phyloP scores from a whole-genome alignment of 108 stramenopile species.

The Nannochloropsis oceanica region DNA sequence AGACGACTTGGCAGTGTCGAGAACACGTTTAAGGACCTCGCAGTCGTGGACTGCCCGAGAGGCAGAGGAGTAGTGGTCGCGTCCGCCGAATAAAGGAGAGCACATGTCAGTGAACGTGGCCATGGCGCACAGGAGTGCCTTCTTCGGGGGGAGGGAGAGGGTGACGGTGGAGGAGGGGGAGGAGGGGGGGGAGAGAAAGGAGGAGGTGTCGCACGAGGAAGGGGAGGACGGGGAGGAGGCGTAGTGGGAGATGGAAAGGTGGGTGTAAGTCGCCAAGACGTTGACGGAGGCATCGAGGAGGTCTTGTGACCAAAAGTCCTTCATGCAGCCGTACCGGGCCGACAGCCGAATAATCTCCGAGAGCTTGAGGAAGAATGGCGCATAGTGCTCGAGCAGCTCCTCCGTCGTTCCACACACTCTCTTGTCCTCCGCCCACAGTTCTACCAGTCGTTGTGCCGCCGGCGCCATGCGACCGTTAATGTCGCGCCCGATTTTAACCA shows the following conservation, averaged over 20 bases:
- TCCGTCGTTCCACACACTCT: background rate
- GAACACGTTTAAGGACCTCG: background rate
- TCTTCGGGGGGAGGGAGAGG: background rate
- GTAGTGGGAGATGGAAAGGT: background rate
- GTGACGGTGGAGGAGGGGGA: background rate
- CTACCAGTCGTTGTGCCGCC: background rate
- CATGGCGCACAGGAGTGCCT: background rate
- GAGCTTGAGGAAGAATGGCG: background rate
- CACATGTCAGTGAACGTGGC: background rate
- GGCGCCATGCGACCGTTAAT: background rate
- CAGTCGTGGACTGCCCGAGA: background rate
- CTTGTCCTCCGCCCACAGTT: background rate
- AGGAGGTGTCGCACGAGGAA: background rate
- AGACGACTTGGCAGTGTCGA: background rate
- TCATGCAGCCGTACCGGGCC: background rate
- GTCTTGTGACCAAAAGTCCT: background rate
- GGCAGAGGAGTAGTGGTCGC: background rate
- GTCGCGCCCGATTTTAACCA: background rate
- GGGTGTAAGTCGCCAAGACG: background rate
- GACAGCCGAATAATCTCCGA: background rate
- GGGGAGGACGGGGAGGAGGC: background rate
- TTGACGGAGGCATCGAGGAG: background rate
- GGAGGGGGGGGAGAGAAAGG: background rate
- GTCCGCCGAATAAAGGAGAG: background rate
- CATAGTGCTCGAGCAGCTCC: background rate